Base-by-base conservation (phyloP, 129 eudicot species). In the Helianthus tuberosus region DNA sequence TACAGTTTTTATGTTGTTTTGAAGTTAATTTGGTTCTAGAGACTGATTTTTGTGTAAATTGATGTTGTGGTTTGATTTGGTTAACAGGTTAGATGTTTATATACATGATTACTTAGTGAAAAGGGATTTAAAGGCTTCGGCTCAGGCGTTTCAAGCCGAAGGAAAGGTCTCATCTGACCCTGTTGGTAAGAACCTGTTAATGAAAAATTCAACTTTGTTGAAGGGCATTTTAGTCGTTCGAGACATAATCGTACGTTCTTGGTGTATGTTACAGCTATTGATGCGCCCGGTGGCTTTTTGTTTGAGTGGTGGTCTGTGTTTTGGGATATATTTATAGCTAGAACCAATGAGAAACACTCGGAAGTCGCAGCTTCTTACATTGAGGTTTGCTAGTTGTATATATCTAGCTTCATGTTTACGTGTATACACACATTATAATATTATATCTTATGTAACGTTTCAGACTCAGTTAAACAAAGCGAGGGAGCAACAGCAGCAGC, bases 301-400 rank as follows among this genome's bases (percentile, higher is more conserved):
- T 93, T 93, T 36, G 98, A 93, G 59, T 93, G 98, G 98, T 93
- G 98, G 98, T 93, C 98, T 3, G 98, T 93, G 13, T 93, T 93
- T 80, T 93, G 98, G 99, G 99, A 91, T 73, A 94, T 94, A 55
- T 94, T 94, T 70, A 94, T 94, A 73, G 97, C 99, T 14, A 83
- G 99, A 85, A 90, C 96, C 12, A 94, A 94, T 50, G 99, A 94
- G 77, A 94, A 94, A 67, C 99, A 94, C 72, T 94, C 97, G 3
- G 99, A 94, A 23, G 99, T 91, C 77, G 97, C 99, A 71, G 99
- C 99, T 51, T 94, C 99, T 72, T 94, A 94, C 77, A 91, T 94
- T 66, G 99, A 94, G 97, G 99, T 94, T 83, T 64, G 80, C 79
- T 77, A 32, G 36, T 3, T 32, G 36, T 32, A 32, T 32, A 27